Evolutionary conservation across 2,329 filamentous ascomycete species (phyloP), one percentile per base, ranked within the genome.

Genomic region (Pseudocercospora eumusae): DNA sequence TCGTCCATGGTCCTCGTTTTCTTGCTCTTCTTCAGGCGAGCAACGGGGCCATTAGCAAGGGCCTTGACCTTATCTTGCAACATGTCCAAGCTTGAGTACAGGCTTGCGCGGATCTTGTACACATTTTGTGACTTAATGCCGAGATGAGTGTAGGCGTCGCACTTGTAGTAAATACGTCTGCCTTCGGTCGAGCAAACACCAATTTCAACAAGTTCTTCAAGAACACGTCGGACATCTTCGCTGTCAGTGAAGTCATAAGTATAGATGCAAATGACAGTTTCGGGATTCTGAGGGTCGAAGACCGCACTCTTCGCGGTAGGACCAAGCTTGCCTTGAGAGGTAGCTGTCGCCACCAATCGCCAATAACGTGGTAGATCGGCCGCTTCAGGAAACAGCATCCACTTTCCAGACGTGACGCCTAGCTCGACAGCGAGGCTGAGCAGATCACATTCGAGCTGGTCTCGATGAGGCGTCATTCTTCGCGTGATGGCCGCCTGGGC

Each of bases 91-190:
- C 78, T 80, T 15, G 73, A 76, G 64, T 79, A 80, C 7, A 80
- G 65, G 61, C 78, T 80, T 10, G 78, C 78, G 60, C 72, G 70
- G 6, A 81, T 66, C 7, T 76, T 76, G 63, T 77, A 80, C 8
- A 71, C 64, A 45, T 78, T 81, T 6, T 71, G 65, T 4, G 74
- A 73, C 44, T 74, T 74, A 18, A 81, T 74, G n/a, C 75, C 70
- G 15, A 81, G 71, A 44, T 78, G 71, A 0, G 79, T 81, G 63
- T 78, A 84, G 74, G 80, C 73, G 83, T 89, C 88, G 68, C 84
- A 84, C 72, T 96, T 96, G 78, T 96, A 96, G 74, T 91, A 93
- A 55, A 95, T 86, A 0, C 80, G 77, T 50, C 77, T 79, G 3
- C 79, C 56, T 13, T 71, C 68, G 23, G 66, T 18, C 6, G 71